Evolutionary conservation across 1,139 yeast species (phyloP).

Genomic region (Geotrichum siamense): DNA sequence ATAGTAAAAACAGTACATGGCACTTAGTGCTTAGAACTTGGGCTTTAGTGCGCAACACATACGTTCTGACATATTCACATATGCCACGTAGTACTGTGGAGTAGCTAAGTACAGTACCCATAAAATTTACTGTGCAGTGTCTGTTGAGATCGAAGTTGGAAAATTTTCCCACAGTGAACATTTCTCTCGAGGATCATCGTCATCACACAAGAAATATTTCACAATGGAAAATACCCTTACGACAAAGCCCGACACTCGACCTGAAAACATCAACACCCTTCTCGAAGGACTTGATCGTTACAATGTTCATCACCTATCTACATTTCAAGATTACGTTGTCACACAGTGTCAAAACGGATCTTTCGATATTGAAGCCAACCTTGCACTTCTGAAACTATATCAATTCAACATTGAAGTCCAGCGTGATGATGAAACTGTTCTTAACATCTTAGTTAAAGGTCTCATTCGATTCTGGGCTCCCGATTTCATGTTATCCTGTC

Average conservation of each 20-base stretch:
- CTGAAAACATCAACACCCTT: conserved; percentile 35
- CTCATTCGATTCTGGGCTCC: conserved; percentile 38
- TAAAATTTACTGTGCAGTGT: no score
- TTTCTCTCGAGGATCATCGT: no score
- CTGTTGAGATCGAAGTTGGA: no score
- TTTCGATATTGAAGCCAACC: conserved; percentile 41
- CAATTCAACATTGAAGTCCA: conserved; percentile 35
- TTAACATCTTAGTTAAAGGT: conserved; percentile 39
- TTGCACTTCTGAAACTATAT: conserved; percentile 42
- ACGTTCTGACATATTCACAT: no score
- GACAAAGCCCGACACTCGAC: conserved; percentile 35
- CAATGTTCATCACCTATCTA: conserved; percentile 40
- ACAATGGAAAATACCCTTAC: conserved; percentile 32
- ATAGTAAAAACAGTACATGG: no score
- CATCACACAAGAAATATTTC: no score
- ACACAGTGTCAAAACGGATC: conserved; percentile 37
- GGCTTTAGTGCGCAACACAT: no score
- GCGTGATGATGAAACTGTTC: conserved; percentile 37
- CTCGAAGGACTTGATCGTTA: conserved; percentile 40
- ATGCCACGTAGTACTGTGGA: no score
- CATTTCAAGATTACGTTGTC: conserved; percentile 39
- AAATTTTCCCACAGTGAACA: no score
- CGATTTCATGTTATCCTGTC: conserved; percentile 41
- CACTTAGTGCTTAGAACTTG: no score
- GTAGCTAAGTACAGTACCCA: no score